Percentiles rank a stretch among this genome's conserved stretches.
These are phyloP conservation scores for Lactarius vividus DNA, from an alignment of 768 basidiomycete genomes.

Conservation along the genomic window DNA sequence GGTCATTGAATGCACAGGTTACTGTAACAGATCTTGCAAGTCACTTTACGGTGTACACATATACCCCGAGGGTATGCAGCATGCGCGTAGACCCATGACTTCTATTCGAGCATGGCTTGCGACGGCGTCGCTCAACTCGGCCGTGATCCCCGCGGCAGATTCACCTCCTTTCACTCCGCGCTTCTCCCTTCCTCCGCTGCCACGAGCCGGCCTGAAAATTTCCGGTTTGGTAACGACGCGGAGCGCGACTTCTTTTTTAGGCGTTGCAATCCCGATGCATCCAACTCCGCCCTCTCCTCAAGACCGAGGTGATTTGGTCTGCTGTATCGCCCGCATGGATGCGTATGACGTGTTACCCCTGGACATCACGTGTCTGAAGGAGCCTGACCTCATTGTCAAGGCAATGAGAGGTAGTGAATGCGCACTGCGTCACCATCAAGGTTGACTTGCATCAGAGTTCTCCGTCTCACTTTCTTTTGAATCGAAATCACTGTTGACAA, in stretches of 20 bases:
- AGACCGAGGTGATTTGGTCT: slow-evolving; percentile 11
- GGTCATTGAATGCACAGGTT: not conserved
- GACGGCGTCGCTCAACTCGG: not conserved
- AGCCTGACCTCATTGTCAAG: not conserved
- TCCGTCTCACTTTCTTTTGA: not conserved
- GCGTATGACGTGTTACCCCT: not conserved
- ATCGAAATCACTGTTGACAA: not conserved
- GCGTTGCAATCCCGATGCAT: slow-evolving; percentile 14
- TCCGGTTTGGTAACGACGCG: not conserved
- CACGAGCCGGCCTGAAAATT: not conserved
- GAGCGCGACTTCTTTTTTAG: not conserved
- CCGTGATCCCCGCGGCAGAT: slow-evolving; percentile 13
- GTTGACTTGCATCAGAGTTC: not conserved
- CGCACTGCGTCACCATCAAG: not conserved
- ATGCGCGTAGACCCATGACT: not conserved
- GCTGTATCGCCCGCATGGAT: not conserved
- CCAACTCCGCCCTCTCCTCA: slow-evolving; percentile 7
- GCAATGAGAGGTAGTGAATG: slow-evolving; percentile 5
- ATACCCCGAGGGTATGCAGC: not conserved
- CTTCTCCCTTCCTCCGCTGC: not conserved
- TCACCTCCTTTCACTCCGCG: slow-evolving; percentile 9
- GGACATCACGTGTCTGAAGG: slow-evolving; percentile 3
- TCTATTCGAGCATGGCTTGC: not conserved
- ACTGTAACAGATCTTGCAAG: not conserved
- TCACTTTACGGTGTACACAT: not conserved